Evolutionary conservation across 2,329 filamentous ascomycete genomes (phyloP).

Genomic region (Aureobasidium melanogenum): DNA sequence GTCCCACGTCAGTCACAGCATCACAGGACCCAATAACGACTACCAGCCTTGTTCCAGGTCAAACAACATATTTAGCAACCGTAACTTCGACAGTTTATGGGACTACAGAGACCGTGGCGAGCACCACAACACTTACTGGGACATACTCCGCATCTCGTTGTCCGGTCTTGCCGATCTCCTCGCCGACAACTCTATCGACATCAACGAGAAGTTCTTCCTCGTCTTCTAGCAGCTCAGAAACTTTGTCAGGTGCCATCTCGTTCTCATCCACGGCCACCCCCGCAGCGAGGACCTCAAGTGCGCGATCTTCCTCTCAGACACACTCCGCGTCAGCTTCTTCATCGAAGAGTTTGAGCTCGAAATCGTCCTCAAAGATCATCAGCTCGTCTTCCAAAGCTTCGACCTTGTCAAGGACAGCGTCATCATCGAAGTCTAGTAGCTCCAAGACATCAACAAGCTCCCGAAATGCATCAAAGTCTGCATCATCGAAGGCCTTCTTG

Average conservation of each 20-base stretch:
- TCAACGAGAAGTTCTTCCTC: background rate
- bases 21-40: background rate
- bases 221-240: background rate
- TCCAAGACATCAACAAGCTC: too few relatives aligned
- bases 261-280: too few relatives aligned
- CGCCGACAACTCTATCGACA: background rate
- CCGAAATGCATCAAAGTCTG: background rate
- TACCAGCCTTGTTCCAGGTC: background rate
- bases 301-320: too few relatives aligned
- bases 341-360: too few relatives aligned
- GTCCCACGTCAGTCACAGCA: background rate
- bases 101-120: background rate
- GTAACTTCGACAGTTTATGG: background rate
- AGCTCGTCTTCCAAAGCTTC: background rate
- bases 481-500: background rate
- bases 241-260: too few relatives aligned
- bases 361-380: background rate
- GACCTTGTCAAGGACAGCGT: background rate
- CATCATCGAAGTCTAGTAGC: background rate
- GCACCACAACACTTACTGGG: background rate
- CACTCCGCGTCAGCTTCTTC: too few relatives aligned
- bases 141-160: background rate
- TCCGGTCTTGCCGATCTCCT: background rate
- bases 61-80: background rate
- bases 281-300: too few relatives aligned